Base-by-base conservation (phyloP, 2,329 filamentous ascomycete genomes). In the Pseudonectria buxi region DNA sequence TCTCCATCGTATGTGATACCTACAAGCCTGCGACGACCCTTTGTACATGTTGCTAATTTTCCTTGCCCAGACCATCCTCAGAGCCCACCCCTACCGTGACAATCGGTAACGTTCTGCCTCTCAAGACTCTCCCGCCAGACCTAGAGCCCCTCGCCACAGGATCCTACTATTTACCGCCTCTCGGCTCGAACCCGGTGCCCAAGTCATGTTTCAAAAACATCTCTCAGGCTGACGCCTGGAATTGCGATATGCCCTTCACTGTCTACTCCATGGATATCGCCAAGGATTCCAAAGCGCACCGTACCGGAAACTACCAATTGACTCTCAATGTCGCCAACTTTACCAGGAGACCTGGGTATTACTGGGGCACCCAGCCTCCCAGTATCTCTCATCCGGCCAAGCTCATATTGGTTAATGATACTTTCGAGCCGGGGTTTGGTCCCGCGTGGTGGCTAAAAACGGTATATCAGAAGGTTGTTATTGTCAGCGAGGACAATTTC, bases 211-310 rank as follows among this genome's bases (percentile, higher is more conserved):
- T 85, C 40, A 65, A 66, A 24, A 67, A 81, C 37, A 63, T 68
- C 1, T 64, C 56, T 1, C 71, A 79, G 46, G 61, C 65, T n/a
- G 56, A 66, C 32, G 73, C 79, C 1, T 86, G 81, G 81, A 74
- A 67, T 39, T 86, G 81, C 53, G 65, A 73, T 10, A 63, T 82
- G 22, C 60, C 64, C 2, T 63, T 64, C 30, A 59, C 60, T 6
- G 59, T 65, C 29, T 68, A 70, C 33, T 55, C 61, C 2, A 56
- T 76, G 57, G 56, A 60, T 2, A 56, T 78, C 13, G 44, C 40
- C 14, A 49, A 37, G 16, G 43, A 58, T 4, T 30, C 40, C 3
- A 47, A 55, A 11, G 50, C 45, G 32, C 46, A 45, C 12, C 47
- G 46, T 28, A 58, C 50, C 14, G 49, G 44, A 12, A 57, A 62